Evolutionary conservation across 1,284 basidiomycete species (phyloP).

Genomic region (Leccinum pachyderme): DNA sequence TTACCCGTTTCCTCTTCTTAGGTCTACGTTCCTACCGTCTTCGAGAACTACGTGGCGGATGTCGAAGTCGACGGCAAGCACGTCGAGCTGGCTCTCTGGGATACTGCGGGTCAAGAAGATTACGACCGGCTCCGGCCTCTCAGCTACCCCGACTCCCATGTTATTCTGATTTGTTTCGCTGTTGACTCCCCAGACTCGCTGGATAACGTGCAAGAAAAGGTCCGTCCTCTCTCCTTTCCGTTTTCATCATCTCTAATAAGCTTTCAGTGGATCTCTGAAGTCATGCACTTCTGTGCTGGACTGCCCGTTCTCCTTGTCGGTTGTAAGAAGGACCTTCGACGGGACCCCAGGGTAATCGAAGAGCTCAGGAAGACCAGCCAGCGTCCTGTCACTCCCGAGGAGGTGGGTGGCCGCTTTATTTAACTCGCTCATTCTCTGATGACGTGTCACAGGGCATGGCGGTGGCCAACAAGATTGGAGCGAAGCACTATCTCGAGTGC

Average conservation of each 20-base stretch:
- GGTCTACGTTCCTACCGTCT: slow-evolving; percentile 93
- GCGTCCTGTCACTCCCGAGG: slow-evolving; percentile 75
- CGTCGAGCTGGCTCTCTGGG: slow-evolving; percentile 92
- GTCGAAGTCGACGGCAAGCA: slow-evolving; percentile 90
- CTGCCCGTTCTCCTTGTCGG: slow-evolving; percentile 89
- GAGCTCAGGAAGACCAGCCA: slow-evolving; percentile 82
- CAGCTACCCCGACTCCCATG: slow-evolving; percentile 89
- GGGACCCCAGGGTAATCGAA: slow-evolving; percentile 76
- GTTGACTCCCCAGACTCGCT: slow-evolving; percentile 91
- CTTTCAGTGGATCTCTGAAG: slow-evolving; percentile 87
- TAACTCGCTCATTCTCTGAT: neutral
- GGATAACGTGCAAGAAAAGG: slow-evolving; percentile 96
- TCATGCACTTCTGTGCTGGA: slow-evolving; percentile 88
- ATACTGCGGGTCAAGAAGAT: slow-evolving; percentile 92
- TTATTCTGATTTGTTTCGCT: slow-evolving; percentile 92
- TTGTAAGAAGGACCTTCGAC: slow-evolving; percentile 89
- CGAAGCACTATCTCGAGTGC: slow-evolving; percentile 88
- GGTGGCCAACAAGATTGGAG: slow-evolving; percentile 86
- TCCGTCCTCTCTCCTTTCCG: slow-evolving; percentile 35
- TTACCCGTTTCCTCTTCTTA: slow-evolving; percentile 30
- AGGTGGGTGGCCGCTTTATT: slow-evolving; percentile 41
- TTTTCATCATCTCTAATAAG: slow-evolving; percentile 7
- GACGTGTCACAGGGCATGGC: slow-evolving; percentile 64
- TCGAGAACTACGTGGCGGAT: slow-evolving; percentile 89
- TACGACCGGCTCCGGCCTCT: slow-evolving; percentile 90